These are phyloP conservation scores for Balansia obtecta DNA, from an alignment of 2,329 filamentous ascomycete genomes.

Conservation along the genomic window DNA sequence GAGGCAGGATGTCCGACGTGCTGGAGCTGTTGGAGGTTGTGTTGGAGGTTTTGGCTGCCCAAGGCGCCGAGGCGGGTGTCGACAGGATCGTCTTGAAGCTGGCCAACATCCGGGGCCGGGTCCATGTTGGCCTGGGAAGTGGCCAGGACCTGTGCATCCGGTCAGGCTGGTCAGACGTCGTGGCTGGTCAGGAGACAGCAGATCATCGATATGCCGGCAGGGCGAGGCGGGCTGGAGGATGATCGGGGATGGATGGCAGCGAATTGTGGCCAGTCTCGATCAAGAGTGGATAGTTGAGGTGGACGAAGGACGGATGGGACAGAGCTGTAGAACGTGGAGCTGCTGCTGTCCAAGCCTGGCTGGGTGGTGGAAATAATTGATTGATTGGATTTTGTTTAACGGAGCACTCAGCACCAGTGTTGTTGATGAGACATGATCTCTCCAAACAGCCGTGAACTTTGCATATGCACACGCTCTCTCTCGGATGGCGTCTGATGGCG, in stretches of 20 bases:
- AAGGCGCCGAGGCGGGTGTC: slow-evolving; percentile 8
- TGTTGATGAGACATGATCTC: background rate
- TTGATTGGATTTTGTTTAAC: background rate
- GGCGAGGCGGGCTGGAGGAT: slow-evolving; percentile 1
- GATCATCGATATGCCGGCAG: slow-evolving; percentile 35
- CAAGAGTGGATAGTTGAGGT: slow-evolving; percentile 1
- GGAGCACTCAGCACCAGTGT: too few species aligned
- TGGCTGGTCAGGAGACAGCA: slow-evolving; percentile 27
- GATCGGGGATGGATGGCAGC: background rate
- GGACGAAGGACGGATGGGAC: background rate
- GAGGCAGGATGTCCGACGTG: slow-evolving; percentile 10
- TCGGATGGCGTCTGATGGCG: background rate
- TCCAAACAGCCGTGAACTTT: background rate
- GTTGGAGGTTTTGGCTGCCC: slow-evolving; percentile 13
- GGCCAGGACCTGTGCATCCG: slow-evolving; percentile 31
- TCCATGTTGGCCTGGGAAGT: slow-evolving; percentile 13
- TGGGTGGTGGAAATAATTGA: background rate
- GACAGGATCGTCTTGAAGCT: slow-evolving; percentile 9
- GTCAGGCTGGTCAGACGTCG: slow-evolving; percentile 29
- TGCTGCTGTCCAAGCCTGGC: background rate
- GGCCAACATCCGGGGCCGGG: slow-evolving; percentile 20
- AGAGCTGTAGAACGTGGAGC: background rate
- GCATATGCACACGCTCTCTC: background rate
- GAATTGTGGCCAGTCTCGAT: background rate
- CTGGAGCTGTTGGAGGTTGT: slow-evolving; percentile 17